These are phyloP conservation scores for Ophiocytium majus DNA, from an alignment of 352 stramenopile genomes.

Conservation along the genomic window DNA sequence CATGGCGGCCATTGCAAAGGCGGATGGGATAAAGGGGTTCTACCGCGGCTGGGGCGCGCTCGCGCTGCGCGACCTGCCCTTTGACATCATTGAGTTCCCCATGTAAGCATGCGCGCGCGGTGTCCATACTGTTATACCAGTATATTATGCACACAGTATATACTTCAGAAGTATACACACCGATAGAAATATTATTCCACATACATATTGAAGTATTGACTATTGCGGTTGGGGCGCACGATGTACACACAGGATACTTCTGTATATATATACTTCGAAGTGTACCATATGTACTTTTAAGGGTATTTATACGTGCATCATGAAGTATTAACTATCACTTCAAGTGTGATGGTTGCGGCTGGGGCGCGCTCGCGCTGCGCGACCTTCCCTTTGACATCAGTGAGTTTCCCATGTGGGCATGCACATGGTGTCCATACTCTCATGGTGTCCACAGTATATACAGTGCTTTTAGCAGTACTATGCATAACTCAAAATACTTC, in stretches of 20 bases:
- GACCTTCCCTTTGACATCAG: constrained; percentile 98
- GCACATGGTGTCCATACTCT: too few species aligned
- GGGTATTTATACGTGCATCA: too few species aligned
- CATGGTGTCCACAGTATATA: too few species aligned
- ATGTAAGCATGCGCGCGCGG: constrained; percentile 63
- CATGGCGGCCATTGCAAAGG: constrained; percentile 68
- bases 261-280: too few species aligned
- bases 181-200: neutral
- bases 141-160: neutral
- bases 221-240: too few species aligned
- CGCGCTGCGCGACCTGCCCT: constrained; percentile 96
- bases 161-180: constrained; percentile 2
- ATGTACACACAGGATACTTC: too few species aligned
- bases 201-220: constrained; percentile 23
- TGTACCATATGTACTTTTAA: too few species aligned
- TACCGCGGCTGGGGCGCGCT: constrained; percentile 96
- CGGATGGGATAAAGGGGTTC: constrained; percentile 74
- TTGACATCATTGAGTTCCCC: constrained; percentile 99
- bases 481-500: too few species aligned
- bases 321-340: too few species aligned
- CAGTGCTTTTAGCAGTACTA: too few species aligned
- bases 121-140: too few species aligned
- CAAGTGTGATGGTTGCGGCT: too few species aligned
- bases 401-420: constrained; percentile 85
- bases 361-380: constrained; percentile 92